These are phyloP conservation scores for Clarireedia homoeocarpa DNA, from an alignment of 2,329 filamentous ascomycete species.

Conservation along the genomic window DNA sequence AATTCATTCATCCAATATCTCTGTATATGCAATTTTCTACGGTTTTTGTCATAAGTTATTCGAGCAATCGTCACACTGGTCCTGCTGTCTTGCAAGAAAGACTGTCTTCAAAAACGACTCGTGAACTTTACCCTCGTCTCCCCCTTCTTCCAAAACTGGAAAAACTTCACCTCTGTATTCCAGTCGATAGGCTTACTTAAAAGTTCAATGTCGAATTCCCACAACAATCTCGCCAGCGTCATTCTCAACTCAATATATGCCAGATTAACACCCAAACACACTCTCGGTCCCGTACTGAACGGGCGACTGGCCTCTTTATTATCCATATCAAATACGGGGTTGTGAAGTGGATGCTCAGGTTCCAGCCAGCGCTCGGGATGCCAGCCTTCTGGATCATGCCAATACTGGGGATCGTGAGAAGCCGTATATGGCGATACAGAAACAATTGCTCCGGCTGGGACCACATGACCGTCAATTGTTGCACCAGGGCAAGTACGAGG, in stretches of 20 bases:
- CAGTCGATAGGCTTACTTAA: background rate
- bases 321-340: background rate
- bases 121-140: constrained; percentile 4
- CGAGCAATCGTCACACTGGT: too few species aligned
- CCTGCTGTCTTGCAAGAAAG: too few species aligned
- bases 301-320: background rate
- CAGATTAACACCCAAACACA: background rate
- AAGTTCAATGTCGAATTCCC: background rate
- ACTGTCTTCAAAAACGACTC: background rate
- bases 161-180: background rate
- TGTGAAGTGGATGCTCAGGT: background rate
- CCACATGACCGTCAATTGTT: background rate
- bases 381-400: constrained; percentile 1
- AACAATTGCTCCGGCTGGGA: background rate
- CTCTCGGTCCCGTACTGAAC: background rate
- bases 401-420: background rate
- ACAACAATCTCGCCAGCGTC: background rate
- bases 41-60: too few species aligned
- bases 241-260: constrained; percentile 1
- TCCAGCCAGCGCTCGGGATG: background rate
- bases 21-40: too few species aligned
- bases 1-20: too few species aligned
- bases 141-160: background rate
- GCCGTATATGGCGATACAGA: background rate
- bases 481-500: background rate